Base-by-base conservation (phyloP, 2,329 filamentous ascomycete genomes). In the Erysiphe pulchra region DNA sequence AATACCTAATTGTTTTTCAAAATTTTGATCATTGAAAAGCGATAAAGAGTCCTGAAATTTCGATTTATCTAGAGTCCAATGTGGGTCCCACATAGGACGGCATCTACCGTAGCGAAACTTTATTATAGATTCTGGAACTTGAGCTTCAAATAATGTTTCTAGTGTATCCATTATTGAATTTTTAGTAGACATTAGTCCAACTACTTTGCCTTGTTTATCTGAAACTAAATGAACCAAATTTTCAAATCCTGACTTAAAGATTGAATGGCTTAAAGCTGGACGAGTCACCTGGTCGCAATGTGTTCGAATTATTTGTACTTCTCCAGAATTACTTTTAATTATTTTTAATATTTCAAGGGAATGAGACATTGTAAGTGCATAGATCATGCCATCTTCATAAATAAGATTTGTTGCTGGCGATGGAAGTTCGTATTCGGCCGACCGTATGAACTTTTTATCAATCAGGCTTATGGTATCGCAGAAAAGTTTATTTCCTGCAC, bases 261-360 rank as follows among this genome's bases (percentile, higher is more conserved):
- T 37, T 16, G 44, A 47, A 44, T 56, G 53, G 36, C 57, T 54
- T 12, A 59, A 47, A 28, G 53, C 52, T 44, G 55, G 50, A 11
- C 57, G 56, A 28, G 56, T 53, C 38, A 59, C 47, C 45, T 56
- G 50, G 47, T 60, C 54, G 28, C 51, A 54, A 49, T 58, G 56
- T 16, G 53, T 56, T 32, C 50, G 54, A 16, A 49, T 45, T 24
- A 60, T 54, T 24, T 55, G 46, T n/a, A 49, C 49, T 11, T 50
- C 49, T 17, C 49, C 52, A 39, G 48, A 45, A 13, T 36, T 46
- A 38, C 51, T 48, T n/a, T 48, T 46, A 4, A 47, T 50, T 33
- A 63, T 49, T 44, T 67, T 68, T 48, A 77, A 61, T 1, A 77
- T 59, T 48, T 72, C 61, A 2, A 77, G 54, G 1, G 74, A 77